Base-by-base conservation (phyloP, 257 asterid species). In the Ehretia macrophylla region DNA sequence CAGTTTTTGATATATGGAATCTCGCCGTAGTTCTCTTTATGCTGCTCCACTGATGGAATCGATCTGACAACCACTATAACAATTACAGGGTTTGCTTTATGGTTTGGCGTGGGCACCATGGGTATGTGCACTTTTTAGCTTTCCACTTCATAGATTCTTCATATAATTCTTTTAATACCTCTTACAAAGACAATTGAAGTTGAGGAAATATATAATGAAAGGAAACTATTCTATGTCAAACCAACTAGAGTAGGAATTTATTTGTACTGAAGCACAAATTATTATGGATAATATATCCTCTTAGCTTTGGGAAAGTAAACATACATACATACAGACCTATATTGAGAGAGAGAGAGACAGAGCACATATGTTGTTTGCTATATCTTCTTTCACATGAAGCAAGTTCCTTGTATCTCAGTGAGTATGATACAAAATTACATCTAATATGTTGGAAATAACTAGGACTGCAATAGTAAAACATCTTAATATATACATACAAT, bases 41-140 rank as follows among this genome's bases (percentile, higher is more conserved):
- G 10, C 10, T 23, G 58, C 64, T 21, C 55, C 48, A 5, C 49
- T 42, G 40, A 46, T 47, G 62, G 58, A 44, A 38, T 51, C 52
- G 47, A 39, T 62, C 71, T 70, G 44, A 74, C 60, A 44, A 16
- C 18, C 23, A 21, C 64, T 60, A 48, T 18, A 0, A 52, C 60
- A 22, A 61, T 35, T 51, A 61, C 86, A 90, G 98, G 98, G 95
- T 67, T 62, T 87, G 68, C 78, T 87, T n/a, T 85, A 83, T 60
- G 98, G 98, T 58, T 77, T 85, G 79, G 98, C 98, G 21, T 91
- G 96, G 98, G 95, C 98, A 48, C 74, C 98, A 18, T 91, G 96
- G 98, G 98, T 90, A 77, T 14, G 75, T 44, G 44, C n/a, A 51
- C 62, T 56, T 37, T 9, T 17, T 1, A 27, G 35, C 35, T 27